Evolutionary conservation across 768 basidiomycete species (phyloP).

Genomic region (Phanerochaete carnosa): DNA sequence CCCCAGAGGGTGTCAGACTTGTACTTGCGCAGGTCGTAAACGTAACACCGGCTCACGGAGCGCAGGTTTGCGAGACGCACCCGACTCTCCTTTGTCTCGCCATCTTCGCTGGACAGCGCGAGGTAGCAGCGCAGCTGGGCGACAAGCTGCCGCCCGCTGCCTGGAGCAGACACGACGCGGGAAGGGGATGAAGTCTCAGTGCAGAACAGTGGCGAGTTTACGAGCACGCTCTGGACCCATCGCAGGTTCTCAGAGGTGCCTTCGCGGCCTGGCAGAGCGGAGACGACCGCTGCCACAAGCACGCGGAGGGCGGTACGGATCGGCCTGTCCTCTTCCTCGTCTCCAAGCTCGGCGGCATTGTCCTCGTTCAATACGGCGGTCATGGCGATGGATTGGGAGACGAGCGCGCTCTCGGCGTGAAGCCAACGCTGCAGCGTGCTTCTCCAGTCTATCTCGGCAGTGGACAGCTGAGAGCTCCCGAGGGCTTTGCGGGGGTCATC

Average conservation of each 20-base stretch:
- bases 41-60: constrained; percentile 48
- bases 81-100: constrained; percentile 17
- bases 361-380: constrained; percentile 3
- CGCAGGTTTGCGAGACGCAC: constrained; percentile 33
- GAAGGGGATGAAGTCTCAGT: background rate
- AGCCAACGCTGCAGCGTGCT: constrained; percentile 39
- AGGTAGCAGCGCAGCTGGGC: constrained; percentile 48
- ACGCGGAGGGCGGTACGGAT: constrained; percentile 33
- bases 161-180: background rate
- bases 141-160: constrained; percentile 29
- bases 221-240: constrained; percentile 45
- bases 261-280: constrained; percentile 9
- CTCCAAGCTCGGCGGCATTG: background rate
- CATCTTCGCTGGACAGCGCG: constrained; percentile 40
- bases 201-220: constrained; percentile 25
- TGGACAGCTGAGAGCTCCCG: constrained; percentile 1
- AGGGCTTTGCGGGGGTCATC: constrained; percentile 53
- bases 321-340: background rate
- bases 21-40: constrained; percentile 68
- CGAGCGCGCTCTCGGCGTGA: constrained; percentile 33
- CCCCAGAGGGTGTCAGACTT: constrained; percentile 50
- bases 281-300: constrained; percentile 31
- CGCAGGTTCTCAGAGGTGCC: constrained; percentile 35
- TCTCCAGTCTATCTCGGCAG: constrained; percentile 30
- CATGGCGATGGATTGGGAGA: background rate